Percentiles rank a stretch among this genome's conserved stretches.
These are phyloP conservation scores for Eleusine indica DNA, from an alignment of 176 grass and related monocot genomes.

Conservation along the genomic window DNA sequence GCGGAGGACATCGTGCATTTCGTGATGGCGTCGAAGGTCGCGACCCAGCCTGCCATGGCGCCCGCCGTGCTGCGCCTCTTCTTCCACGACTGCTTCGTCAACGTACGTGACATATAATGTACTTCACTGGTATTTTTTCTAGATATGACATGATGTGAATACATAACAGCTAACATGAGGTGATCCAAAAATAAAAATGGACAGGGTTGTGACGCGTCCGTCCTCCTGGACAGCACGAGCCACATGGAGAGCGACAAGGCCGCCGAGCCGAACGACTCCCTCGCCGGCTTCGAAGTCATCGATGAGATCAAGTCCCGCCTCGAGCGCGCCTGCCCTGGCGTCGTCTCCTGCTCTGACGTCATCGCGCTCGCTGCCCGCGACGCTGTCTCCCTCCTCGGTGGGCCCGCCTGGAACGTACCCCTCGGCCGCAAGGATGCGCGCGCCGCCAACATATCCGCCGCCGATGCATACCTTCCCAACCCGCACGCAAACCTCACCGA, in stretches of 20 bases:
- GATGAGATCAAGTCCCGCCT: slow-evolving; percentile 60
- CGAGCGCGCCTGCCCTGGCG: slow-evolving; percentile 49
- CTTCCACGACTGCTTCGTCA: slow-evolving; percentile 83
- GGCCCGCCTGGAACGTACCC: slow-evolving; percentile 60
- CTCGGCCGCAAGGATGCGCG: slow-evolving; percentile 74
- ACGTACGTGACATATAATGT: neutral
- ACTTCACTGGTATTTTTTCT: too few relatives aligned
- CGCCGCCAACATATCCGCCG: slow-evolving; percentile 19
- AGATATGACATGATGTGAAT: too few relatives aligned
- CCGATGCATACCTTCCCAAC: slow-evolving; percentile 43
- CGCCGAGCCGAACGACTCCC: slow-evolving; percentile 40
- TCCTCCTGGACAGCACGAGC: too few relatives aligned
- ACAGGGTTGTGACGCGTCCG: too few relatives aligned
- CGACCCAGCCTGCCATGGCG: slow-evolving; percentile 40
- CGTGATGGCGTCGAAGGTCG: slow-evolving; percentile 45
- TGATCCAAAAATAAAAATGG: too few relatives aligned
- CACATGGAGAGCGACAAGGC: slow-evolving; percentile 47
- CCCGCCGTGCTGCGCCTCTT: slow-evolving; percentile 78
- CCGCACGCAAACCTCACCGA: slow-evolving; percentile 26
- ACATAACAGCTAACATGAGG: too few relatives aligned
- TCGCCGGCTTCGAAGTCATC: slow-evolving; percentile 53
- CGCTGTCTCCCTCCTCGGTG: slow-evolving; percentile 59
- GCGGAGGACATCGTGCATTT: slow-evolving; percentile 33
- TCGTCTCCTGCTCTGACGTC: slow-evolving; percentile 66
- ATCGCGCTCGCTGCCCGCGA: slow-evolving; percentile 59